Base-by-base conservation (phyloP, 2,329 filamentous ascomycete species). In the Dendryphion nanum region DNA sequence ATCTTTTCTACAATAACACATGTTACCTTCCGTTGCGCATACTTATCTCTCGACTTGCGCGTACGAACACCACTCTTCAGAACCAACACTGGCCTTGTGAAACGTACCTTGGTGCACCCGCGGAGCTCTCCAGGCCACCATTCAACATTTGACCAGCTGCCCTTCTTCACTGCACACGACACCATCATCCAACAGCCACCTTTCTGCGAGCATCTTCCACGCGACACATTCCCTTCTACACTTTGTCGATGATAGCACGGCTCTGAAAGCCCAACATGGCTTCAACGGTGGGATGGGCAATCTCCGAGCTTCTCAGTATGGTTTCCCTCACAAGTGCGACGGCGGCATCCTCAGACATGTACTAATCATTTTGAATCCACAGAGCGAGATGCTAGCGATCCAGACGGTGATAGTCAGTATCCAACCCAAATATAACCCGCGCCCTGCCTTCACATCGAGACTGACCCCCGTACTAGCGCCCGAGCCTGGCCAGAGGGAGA, bases 401-500 rank as follows among this genome's bases (percentile, higher is more conserved):
- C 70, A 50, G 72, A 75, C 58, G 61, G 64, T 32, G 72, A 74
- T 42, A 67, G 68, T 66, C 48, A 59, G 62, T 61, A 41, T 41
- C n/a, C 32, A 21, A 30, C 41, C 28, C 30, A 42, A 16, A 32
- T 33, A 37, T 32, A 32, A 8, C 23, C 23, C 23, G 23, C 10
- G 10, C n/a, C 10, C 10, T 26, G 23, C 23, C 10, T n/a, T n/a
- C 23, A n/a, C n/a, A 58, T 40, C 48, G 70, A 70, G 66, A 70
- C 65, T 43, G 43, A 29, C 50, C 43, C 33, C 48, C 35, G 55
- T 63, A 80, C 81, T 82, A 55, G 80, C 82, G 55, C 80, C 83
- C 44, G 89, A 95, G 67, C 85, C 88, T 30, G 85, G 87, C 33
- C 82, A 95, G 68, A 90, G 95, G 74, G 93, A 98, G 73, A 86